Base-by-base conservation (phyloP, 75 land plant species). In the Cunninghamia lanceolata region DNA sequence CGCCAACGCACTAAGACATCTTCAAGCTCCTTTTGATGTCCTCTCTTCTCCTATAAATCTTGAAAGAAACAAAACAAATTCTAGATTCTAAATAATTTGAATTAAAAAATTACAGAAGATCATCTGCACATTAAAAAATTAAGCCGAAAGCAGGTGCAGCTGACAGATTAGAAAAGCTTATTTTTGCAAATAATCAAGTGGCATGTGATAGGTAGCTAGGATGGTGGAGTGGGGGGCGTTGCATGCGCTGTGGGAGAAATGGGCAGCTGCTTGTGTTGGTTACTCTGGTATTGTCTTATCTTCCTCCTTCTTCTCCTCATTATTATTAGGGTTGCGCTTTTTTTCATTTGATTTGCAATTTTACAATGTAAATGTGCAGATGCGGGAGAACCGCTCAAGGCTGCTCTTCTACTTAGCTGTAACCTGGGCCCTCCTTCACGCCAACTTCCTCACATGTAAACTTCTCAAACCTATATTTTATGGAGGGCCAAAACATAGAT, bases 171-270 rank as follows among this genome's bases (percentile, higher is more conserved):
- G 5, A 56, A 4, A 50, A 50, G 11, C 52, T 1, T 13, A 50
- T 50, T 50, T 56, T 21, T 56, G 63, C 25, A 21, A 45, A 17
- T 3, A 56, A 56, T 17, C 3, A 35, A 1, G 70, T 46, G 19
- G 13, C 5, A 1, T 17, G 46, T 7, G 0, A n/a, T n/a, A 25
- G 25, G n/a, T n/a, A n/a, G n/a, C n/a, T n/a, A n/a, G 1, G 15
- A 80, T 80, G 82, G 82, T 80, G 50, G 82, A 80, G 4, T 80
- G 82, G 82, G 82, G 11, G 2, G 34, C 82, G 14, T 80, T 80
- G 82, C 82, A 80, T n/a, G 82, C 9, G 45, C 50, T 80, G 32
- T 80, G 50, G 82, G 82, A 80, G 47, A 80, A 80, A 80, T 80
- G 82, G 50, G 82, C 82, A 42, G 21, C 50, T 25, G 82, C 82